phyloP scores from a whole-genome alignment of 2,329 filamentous ascomycete genomes.

The Ceratocystis ficicola region DNA sequence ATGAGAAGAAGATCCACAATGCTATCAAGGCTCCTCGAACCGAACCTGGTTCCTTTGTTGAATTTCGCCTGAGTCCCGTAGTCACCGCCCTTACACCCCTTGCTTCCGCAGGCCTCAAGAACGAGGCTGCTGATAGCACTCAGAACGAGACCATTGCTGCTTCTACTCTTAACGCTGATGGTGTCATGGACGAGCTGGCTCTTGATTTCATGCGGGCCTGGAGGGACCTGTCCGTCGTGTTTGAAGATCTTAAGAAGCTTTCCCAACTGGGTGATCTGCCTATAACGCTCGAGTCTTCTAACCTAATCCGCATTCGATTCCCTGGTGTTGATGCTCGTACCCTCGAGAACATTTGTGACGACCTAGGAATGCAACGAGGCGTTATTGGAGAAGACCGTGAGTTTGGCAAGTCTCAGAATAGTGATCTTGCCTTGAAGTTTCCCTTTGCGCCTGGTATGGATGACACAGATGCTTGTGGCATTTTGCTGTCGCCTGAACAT shows the following conservation, averaged over 20 bases:
- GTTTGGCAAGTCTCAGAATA: conserved; percentile 55
- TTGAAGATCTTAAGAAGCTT: conserved; percentile 70
- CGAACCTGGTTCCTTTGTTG: conserved; percentile 66
- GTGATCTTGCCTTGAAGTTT: conserved; percentile 66
- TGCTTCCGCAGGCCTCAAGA: conserved; percentile 39
- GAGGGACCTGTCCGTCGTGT: conserved; percentile 66
- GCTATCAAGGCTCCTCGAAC: conserved; percentile 40
- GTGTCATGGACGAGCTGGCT: conserved; percentile 72
- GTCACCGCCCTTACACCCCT: conserved; percentile 76
- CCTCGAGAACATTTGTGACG: conserved; percentile 71
- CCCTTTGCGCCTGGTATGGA: conserved; percentile 60
- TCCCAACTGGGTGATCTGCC: conserved; percentile 72
- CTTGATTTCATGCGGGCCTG: conserved; percentile 78
- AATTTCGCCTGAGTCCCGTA: conserved; percentile 79
- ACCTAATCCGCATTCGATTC: conserved; percentile 68
- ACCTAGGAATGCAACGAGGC: conserved; percentile 73
- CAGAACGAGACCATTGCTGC: conserved; percentile 30
- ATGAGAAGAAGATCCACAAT: conserved; percentile 38
- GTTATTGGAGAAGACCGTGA: conserved; percentile 63
- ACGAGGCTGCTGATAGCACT: conserved; percentile 14
- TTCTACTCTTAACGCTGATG: conserved; percentile 64
- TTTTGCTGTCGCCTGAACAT: conserved; percentile 33
- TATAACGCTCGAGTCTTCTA: conserved; percentile 55
- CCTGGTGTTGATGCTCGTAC: conserved; percentile 77
- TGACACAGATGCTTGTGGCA: conserved; percentile 29